These are phyloP conservation scores for Fusarium graminum DNA, from an alignment of 2,329 filamentous ascomycete genomes.

Conservation along the genomic window DNA sequence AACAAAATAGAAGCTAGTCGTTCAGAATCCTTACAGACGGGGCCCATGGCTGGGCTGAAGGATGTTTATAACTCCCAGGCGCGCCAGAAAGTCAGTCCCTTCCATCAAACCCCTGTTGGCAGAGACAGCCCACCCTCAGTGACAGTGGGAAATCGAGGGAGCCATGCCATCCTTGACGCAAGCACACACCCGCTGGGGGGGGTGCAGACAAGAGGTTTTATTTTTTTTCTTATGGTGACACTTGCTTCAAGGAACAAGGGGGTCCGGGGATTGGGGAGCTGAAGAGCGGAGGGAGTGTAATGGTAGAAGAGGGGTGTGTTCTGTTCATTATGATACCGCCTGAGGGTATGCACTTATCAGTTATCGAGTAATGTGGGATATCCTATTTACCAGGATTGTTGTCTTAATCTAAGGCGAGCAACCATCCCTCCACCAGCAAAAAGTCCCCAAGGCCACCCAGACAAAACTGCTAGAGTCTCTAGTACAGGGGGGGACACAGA, in stretches of 20 bases:
- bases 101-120: slow-evolving; percentile 42
- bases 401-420: slow-evolving; percentile 37
- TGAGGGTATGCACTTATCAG: not conserved
- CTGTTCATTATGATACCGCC: not conserved
- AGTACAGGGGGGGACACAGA: slow-evolving; percentile 45
- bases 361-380: slow-evolving; percentile 25
- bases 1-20: slow-evolving; percentile 39
- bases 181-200: slow-evolving; percentile 23
- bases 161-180: slow-evolving; percentile 6
- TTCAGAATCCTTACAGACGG: slow-evolving; percentile 38
- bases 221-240: slow-evolving; percentile 14
- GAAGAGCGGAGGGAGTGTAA: slow-evolving; percentile 41
- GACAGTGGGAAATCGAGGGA: slow-evolving; percentile 25
- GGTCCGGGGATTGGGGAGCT: slow-evolving; percentile 40
- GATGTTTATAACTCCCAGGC: slow-evolving; percentile 44
- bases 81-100: slow-evolving; percentile 31
- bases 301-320: slow-evolving; percentile 8
- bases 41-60: slow-evolving; percentile 42
- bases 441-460: slow-evolving; percentile 16
- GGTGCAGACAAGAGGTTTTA: slow-evolving; percentile 4
- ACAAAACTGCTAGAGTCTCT: slow-evolving; percentile 15
- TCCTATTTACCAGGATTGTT: slow-evolving; percentile 23
- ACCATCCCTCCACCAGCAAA: slow-evolving; percentile 13
- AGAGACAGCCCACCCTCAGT: slow-evolving; percentile 35
- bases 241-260: slow-evolving; percentile 37